Evolutionary conservation across 1,139 yeast species (phyloP), one percentile per base, ranked within the genome.

Genomic region (Saccharomycopsis hybrid): DNA sequence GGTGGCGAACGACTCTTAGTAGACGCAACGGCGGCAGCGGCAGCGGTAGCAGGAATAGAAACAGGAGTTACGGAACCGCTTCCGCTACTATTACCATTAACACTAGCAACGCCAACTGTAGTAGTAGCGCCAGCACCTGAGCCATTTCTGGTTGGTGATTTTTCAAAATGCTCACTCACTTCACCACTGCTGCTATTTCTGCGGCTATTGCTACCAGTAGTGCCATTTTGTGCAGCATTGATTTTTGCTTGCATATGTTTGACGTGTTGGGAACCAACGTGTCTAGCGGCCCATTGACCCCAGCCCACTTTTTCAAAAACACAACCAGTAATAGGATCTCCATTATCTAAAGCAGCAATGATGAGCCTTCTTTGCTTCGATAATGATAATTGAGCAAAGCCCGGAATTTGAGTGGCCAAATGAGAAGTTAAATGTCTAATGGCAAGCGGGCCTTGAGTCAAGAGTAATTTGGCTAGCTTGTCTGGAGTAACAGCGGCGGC

Each of bases 231-330:
- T 4, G 44, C 38, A 5, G 25, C 27, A 36, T 41, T 41, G 41
- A 33, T 46, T 8, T 47, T 41, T 30, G 46, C 54, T 25, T 56
- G 47, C 29, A 43, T 47, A n/a, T 46, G 52, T 32, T 46, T 39
- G 53, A 80, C 79, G 52, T 67, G 68, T 54, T 73, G 78, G 7
- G 75, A 65, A 47, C 73, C 76, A 13, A 76, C 78, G 46, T 73
- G 68, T 54, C 82, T 74, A 5, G 90, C 95, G 30, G 90, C 88
- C 97, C 97, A 90, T 62, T 92, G 94, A 53, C 97, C 97, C 97
- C 97, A 90, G 29, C 97, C 97, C 41, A 89, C 89, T 69, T 90
- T 90, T 60, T 88, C 96, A 69, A 90, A 90, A 24, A 85, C 78
- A n/a, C 74, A 69, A 40, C 82, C 80, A 52, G 82, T 78, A 30